These are phyloP conservation scores for Collybiopsis luxurians DNA, from an alignment of 768 basidiomycete species.

Conservation along the genomic window DNA sequence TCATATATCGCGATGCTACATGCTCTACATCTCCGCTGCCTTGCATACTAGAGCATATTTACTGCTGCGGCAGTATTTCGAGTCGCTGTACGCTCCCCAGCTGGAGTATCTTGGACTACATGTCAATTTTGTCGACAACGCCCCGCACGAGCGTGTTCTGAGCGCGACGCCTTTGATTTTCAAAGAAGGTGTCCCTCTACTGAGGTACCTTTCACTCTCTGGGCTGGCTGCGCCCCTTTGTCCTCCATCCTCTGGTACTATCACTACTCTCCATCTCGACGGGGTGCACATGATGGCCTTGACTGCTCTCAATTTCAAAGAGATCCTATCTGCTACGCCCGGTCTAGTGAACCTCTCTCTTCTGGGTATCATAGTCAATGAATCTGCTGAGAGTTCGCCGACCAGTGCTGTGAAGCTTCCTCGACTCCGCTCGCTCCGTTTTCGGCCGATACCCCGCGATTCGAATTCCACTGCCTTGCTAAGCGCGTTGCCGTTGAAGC, in stretches of 20 bases:
- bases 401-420: constrained; percentile 25
- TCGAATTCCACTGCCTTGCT: constrained; percentile 20
- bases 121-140: constrained; percentile 15
- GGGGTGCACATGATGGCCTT: constrained; percentile 34
- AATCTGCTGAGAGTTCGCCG: constrained; percentile 1
- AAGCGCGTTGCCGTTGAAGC: constrained; percentile 28
- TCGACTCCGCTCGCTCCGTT: constrained; percentile 36
- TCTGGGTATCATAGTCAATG: constrained; percentile 27
- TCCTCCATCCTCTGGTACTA: constrained; percentile 28
- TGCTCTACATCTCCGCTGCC: constrained; percentile 29
- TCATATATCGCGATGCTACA: constrained; percentile 38
- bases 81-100: constrained; percentile 24
- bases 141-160: constrained; percentile 16
- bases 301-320: constrained; percentile 32
- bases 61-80: constrained; percentile 26
- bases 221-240: constrained; percentile 38
- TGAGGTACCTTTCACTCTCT: constrained; percentile 40
- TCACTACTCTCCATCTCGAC: constrained; percentile 43
- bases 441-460: constrained; percentile 29
- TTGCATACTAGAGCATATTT: constrained; percentile 17
- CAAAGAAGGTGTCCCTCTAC: constrained; percentile 24
- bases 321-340: constrained; percentile 31
- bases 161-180: constrained; percentile 29
- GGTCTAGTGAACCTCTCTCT: constrained; percentile 40
- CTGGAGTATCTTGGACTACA: constrained; percentile 39